Evolutionary conservation across 2,329 filamentous ascomycete species (phyloP).

Genomic region (Aspergillus texensis): DNA sequence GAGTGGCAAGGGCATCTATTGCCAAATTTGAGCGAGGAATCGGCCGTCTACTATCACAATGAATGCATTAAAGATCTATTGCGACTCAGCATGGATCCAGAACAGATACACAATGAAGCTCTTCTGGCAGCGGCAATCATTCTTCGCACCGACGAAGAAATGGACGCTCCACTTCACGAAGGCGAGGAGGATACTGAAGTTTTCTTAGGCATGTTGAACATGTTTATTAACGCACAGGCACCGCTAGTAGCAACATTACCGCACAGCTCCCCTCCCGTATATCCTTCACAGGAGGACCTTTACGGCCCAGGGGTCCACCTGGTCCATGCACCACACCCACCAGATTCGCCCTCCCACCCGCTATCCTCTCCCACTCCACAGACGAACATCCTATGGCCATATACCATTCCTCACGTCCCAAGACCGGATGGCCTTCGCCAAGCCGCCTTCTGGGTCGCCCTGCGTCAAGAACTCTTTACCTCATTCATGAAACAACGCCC

Average conservation of each 20-base stretch:
- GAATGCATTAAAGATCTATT: constrained; percentile 46
- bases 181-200: constrained; percentile 24
- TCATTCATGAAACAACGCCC: constrained; percentile 46
- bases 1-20: constrained; percentile 30
- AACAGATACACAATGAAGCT: constrained; percentile 40
- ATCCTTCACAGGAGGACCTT: background rate
- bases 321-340: background rate
- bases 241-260: constrained; percentile 6
- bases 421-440: constrained; percentile 39
- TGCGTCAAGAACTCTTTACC: constrained; percentile 54
- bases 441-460: constrained; percentile 51
- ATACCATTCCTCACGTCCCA: background rate
- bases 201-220: constrained; percentile 25
- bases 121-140: constrained; percentile 43
- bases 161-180: constrained; percentile 34
- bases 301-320: background rate
- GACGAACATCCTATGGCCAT: background rate
- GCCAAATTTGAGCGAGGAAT: constrained; percentile 35
- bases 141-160: constrained; percentile 45
- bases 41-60: constrained; percentile 46
- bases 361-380: background rate
- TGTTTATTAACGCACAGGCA: constrained; percentile 26
- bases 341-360: background rate
- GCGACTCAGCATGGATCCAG: constrained; percentile 38
- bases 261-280: background rate